These are phyloP conservation scores for Tinospora cordifolia DNA, from an alignment of 164 flowering plant species.

Conservation along the genomic window DNA sequence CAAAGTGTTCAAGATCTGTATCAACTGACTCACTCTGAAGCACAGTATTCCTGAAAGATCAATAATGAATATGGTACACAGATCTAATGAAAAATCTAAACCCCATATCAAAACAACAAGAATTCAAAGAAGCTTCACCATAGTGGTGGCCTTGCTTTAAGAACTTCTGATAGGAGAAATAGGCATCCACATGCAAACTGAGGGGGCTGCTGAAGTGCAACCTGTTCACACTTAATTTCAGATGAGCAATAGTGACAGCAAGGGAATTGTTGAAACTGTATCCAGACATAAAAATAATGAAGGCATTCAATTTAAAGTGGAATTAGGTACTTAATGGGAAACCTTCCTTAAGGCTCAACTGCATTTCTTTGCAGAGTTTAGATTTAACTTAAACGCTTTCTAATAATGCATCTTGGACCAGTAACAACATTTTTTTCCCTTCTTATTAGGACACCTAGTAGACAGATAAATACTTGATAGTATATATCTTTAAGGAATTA, in stretches of 20 bases:
- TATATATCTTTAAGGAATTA: too few species aligned
- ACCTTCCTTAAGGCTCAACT: background rate
- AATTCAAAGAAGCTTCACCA: constrained; percentile 39
- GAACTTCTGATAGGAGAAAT: constrained; percentile 88
- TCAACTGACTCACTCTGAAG: constrained; percentile 79
- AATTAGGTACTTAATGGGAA: background rate
- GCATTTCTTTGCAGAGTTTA: background rate
- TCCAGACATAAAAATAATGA: background rate
- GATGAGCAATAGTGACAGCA: background rate
- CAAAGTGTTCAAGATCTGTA: constrained; percentile 94
- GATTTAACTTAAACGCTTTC: too few species aligned
- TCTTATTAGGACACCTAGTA: too few species aligned
- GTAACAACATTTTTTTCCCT: too few species aligned
- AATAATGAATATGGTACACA: constrained; percentile 2
- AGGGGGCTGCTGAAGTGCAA: constrained; percentile 93
- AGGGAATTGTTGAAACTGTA: background rate
- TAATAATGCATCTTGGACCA: too few species aligned
- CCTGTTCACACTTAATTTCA: constrained; percentile 34
- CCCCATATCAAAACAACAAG: background rate
- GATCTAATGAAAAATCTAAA: background rate
- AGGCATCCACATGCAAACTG: constrained; percentile 91
- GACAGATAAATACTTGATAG: too few species aligned
- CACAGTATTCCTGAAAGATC: constrained; percentile 56
- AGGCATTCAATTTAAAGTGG: background rate
- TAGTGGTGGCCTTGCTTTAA: constrained; percentile 86